phyloP scores from a whole-genome alignment of 1,139 yeast genomes.

The Arxiozyma slooffiae region DNA sequence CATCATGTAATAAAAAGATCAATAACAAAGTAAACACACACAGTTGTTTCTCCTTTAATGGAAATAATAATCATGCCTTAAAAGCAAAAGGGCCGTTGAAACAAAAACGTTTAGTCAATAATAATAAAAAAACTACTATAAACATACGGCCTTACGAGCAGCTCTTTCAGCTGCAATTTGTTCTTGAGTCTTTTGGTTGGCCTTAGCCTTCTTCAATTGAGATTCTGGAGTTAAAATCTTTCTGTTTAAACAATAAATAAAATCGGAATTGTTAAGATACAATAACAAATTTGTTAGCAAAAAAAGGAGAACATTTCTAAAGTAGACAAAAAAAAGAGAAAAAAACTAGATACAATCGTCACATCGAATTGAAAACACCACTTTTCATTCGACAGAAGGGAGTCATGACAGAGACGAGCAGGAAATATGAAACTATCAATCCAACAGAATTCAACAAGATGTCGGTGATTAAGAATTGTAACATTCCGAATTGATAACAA shows the following conservation, averaged over 20 bases:
- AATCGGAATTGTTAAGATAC: not conserved
- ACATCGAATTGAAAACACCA: conserved; percentile 32
- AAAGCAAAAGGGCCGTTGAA: not conserved
- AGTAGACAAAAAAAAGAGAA: not conserved
- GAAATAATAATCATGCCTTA: not conserved
- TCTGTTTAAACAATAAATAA: conserved; percentile 17
- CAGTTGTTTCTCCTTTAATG: not conserved
- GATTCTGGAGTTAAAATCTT: conserved; percentile 71
- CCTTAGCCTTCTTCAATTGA: conserved; percentile 88
- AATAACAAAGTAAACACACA: conserved; percentile 2
- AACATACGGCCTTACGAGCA: conserved; percentile 86
- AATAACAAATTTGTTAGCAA: not conserved
- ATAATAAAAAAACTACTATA: not conserved
- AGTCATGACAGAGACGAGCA: conserved; percentile 23
- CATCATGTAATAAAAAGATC: conserved; percentile 21
- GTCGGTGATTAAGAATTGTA: conserved; percentile 13
- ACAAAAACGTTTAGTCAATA: not conserved
- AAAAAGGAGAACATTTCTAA: not conserved
- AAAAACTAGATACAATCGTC: conserved; percentile 13
- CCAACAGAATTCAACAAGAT: conserved; percentile 6
- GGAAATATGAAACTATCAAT: conserved; percentile 13
- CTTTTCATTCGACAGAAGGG: conserved; percentile 31
- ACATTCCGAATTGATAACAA: not conserved
- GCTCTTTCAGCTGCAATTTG: conserved; percentile 81
- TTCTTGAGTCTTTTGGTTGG: conserved; percentile 77